phyloP scores from a whole-genome alignment of 1,139 yeast species.

The Pichia sp. region DNA sequence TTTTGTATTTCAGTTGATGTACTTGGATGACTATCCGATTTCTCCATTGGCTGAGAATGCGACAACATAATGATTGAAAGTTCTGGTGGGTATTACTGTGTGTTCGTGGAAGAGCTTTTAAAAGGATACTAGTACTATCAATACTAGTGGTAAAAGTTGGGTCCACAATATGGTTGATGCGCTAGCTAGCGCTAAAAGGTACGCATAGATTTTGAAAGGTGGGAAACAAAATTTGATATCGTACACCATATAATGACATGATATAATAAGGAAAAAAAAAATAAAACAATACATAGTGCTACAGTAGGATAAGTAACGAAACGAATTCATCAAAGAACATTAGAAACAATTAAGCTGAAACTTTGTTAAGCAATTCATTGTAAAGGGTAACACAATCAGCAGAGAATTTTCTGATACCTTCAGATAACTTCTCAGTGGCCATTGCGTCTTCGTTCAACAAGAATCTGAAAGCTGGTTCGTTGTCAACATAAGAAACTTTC shows the following conservation, averaged over 20 bases:
- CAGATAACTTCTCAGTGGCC: constrained; percentile 97
- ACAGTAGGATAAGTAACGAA: not conserved
- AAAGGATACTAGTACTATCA: too few relatives aligned
- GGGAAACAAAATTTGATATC: too few relatives aligned
- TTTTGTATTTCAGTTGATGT: constrained; percentile 21
- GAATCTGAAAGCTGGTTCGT: constrained; percentile 89
- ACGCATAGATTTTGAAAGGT: not conserved
- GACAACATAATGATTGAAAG: constrained; percentile 4
- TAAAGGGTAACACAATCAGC: constrained; percentile 87
- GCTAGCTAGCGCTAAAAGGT: not conserved
- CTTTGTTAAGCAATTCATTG: constrained; percentile 67
- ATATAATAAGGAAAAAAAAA: not conserved
- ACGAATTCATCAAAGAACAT: not conserved
- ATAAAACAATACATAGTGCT: not conserved
- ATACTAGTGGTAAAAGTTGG: too few relatives aligned
- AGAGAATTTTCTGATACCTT: constrained; percentile 96
- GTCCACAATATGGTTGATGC: too few relatives aligned
- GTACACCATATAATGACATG: too few relatives aligned
- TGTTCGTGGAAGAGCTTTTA: not conserved
- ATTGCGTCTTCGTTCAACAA: constrained; percentile 91
- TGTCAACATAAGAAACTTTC: constrained; percentile 75
- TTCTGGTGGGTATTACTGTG: not conserved
- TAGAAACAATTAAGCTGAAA: constrained; percentile 40
- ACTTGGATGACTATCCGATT: constrained; percentile 9
- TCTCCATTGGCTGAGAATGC: constrained; percentile 7